phyloP scores from a whole-genome alignment of 2,329 filamentous ascomycete genomes.

The Pyrenochaeta sp. region DNA sequence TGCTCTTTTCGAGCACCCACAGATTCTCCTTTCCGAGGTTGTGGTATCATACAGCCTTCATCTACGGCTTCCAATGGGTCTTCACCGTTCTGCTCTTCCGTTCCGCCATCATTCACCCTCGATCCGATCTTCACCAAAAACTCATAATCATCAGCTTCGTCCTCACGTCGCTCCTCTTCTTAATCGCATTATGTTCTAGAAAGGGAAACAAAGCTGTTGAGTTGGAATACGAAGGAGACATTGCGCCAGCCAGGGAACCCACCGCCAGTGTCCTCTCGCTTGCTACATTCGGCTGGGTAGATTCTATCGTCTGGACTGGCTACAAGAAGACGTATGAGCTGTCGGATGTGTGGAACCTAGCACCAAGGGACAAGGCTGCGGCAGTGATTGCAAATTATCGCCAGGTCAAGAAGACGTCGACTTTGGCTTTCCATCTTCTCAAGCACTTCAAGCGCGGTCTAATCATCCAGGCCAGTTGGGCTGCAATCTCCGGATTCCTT shows the following conservation, averaged over 20 bases:
- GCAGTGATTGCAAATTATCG: constrained; percentile 82
- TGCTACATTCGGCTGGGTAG: constrained; percentile 89
- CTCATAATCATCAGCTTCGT: constrained; percentile 77
- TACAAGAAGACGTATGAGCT: constrained; percentile 86
- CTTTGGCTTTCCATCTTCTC: constrained; percentile 79
- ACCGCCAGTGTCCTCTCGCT: constrained; percentile 88
- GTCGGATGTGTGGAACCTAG: constrained; percentile 87
- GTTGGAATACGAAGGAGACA: constrained; percentile 85
- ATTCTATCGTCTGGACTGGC: constrained; percentile 85
- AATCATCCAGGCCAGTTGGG: constrained; percentile 80
- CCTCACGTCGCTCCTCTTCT: constrained; percentile 75
- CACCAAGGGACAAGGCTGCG: constrained; percentile 86
- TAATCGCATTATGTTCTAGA: constrained; percentile 80
- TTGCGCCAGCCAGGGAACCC: constrained; percentile 87
- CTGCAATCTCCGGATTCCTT: constrained; percentile 78
- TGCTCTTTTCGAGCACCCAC: constrained; percentile 67
- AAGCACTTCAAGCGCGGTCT: constrained; percentile 83
- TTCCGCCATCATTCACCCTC: constrained; percentile 80
- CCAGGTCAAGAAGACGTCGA: constrained; percentile 80
- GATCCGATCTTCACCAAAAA: constrained; percentile 66
- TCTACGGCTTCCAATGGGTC: constrained; percentile 86
- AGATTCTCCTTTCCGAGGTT: constrained; percentile 73
- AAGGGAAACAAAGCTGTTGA: constrained; percentile 91
- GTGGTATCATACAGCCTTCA: constrained; percentile 90
- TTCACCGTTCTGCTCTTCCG: constrained; percentile 80